These are phyloP conservation scores for Mortierella sp. DNA, from an alignment of 371 early-diverging fungal species.

Conservation along the genomic window DNA sequence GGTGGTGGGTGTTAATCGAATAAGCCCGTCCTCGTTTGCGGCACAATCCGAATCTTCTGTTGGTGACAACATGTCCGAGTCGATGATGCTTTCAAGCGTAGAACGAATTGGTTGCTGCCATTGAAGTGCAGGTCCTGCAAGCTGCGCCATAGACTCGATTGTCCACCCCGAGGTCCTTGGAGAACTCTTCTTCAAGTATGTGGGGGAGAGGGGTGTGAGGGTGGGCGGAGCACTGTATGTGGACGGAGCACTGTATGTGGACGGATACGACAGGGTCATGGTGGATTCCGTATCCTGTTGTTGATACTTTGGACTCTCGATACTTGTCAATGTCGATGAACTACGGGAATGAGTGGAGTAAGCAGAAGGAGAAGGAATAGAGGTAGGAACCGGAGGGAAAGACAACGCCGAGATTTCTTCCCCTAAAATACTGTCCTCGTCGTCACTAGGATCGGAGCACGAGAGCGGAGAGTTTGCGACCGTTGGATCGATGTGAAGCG, in stretches of 20 bases:
- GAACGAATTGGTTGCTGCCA: background rate
- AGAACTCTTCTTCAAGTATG: conserved; percentile 3
- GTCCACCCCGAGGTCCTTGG: conserved; percentile 2
- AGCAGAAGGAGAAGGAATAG: conserved; percentile 4
- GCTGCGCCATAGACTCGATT: background rate
- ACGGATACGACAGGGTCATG: conserved; percentile 1
- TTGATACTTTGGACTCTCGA: background rate
- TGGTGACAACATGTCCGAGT: conserved; percentile 35
- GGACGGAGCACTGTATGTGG: background rate
- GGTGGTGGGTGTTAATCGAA: background rate
- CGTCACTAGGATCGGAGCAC: background rate
- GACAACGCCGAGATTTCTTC: conserved; percentile 1
- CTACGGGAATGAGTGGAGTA: background rate
- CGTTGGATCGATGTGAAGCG: background rate
- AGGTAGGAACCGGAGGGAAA: background rate
- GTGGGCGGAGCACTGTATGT: conserved; percentile 1
- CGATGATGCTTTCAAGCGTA: background rate
- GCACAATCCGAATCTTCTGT: conserved; percentile 1
- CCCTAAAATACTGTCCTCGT: conserved; percentile 4
- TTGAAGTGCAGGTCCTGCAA: background rate
- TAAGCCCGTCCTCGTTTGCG: background rate
- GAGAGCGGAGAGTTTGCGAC: background rate
- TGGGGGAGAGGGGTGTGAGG: conserved; percentile 20
- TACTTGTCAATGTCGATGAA: background rate
- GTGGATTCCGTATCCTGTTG: background rate